These are phyloP conservation scores for Aristolochia californica DNA, from an alignment of 164 flowering plant genomes.

Conservation along the genomic window DNA sequence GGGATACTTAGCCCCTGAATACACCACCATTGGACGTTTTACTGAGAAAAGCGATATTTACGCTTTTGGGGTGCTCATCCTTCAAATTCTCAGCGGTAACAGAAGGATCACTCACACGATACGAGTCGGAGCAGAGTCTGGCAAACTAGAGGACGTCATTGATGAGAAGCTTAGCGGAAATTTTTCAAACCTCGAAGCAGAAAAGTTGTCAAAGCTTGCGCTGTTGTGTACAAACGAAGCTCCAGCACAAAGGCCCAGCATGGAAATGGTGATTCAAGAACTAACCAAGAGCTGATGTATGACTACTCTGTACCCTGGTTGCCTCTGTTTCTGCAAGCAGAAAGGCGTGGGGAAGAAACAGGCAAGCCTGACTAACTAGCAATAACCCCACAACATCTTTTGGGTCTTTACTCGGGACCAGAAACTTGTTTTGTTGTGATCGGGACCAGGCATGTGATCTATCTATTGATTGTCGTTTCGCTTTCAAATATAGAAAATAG, in stretches of 20 bases:
- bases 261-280: slow-evolving; percentile 51
- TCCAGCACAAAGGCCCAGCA: slow-evolving; percentile 54
- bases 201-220: slow-evolving; percentile 46
- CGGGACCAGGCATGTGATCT: too few species aligned
- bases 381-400: neutral
- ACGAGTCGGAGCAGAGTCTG: slow-evolving; percentile 41
- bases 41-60: slow-evolving; percentile 84
- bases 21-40: slow-evolving; percentile 76
- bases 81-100: slow-evolving; percentile 75
- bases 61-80: slow-evolving; percentile 73
- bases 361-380: neutral
- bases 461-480: too few species aligned
- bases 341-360: neutral
- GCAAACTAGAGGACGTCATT: slow-evolving; percentile 47
- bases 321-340: too few species aligned
- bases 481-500: too few species aligned
- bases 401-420: slow-evolving; percentile 2
- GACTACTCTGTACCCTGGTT: too few species aligned
- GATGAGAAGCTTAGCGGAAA: slow-evolving; percentile 61
- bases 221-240: slow-evolving; percentile 60
- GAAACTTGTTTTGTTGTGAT: neutral
- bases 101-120: slow-evolving; percentile 25
- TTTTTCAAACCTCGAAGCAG: slow-evolving; percentile 58
- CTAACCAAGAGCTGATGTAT: slow-evolving; percentile 14
- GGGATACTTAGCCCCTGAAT: slow-evolving; percentile 97